A percentile compares a stretch with the other conserved stretches of the same genome.
phyloP scores from a whole-genome alignment of 352 stramenopile species.

The Globisporangium parvum region DNA sequence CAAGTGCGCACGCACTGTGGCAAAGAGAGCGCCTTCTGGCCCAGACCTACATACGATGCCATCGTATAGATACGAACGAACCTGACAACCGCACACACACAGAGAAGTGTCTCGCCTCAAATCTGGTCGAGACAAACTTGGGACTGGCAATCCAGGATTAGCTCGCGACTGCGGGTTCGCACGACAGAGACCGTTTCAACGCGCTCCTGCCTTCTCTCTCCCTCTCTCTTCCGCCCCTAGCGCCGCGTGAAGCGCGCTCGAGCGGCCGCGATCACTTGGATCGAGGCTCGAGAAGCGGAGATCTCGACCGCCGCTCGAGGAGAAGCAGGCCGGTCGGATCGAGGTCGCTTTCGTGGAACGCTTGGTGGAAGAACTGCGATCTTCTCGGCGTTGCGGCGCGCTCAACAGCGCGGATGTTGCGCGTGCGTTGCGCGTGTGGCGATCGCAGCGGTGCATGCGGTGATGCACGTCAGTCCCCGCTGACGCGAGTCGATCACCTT shows the following conservation, averaged over 20 bases:
- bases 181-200: not conserved
- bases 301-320: not conserved
- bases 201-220: not conserved
- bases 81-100: too few species aligned
- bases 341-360: not conserved
- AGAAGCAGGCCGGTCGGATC: not conserved
- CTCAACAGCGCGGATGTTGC: too few species aligned
- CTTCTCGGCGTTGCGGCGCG: too few species aligned
- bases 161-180: constrained; percentile 4
- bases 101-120: not conserved
- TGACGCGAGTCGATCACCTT: too few species aligned
- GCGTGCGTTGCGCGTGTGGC: too few species aligned
- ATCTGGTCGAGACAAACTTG: not conserved
- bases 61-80: too few species aligned
- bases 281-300: too few species aligned
- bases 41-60: too few species aligned
- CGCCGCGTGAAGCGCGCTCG: not conserved
- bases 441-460: too few species aligned
- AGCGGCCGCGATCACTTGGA: too few species aligned
- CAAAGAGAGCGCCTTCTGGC: too few species aligned
- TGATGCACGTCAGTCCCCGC: too few species aligned
- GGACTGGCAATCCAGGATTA: constrained; percentile 2
- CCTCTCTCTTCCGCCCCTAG: constrained; percentile 4
- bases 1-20: not conserved
- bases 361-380: not conserved